Evolutionary conservation across 2,329 filamentous ascomycete genomes (phyloP).

Genomic region (Didymella arachidicola): DNA sequence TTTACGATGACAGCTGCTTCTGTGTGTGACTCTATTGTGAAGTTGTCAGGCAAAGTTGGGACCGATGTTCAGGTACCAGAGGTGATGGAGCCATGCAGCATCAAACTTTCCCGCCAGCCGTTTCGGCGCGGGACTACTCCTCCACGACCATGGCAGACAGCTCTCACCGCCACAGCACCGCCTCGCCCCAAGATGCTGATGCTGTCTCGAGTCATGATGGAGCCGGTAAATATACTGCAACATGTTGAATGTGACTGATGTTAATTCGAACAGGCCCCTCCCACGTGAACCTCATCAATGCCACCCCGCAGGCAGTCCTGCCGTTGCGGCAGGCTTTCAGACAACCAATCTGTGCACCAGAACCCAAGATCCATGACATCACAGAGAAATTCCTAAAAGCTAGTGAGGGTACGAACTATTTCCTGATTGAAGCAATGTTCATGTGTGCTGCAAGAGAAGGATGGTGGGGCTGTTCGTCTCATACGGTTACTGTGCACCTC

Average conservation of each 20-base stretch:
- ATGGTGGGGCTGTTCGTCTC: conserved; percentile 28
- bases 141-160: conserved; percentile 47
- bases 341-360: conserved; percentile 29
- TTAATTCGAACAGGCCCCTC: conserved; percentile 23
- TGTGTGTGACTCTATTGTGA: conserved; percentile 18
- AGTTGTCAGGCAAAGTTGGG: neutral
- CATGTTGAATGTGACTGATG: neutral
- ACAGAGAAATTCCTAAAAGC: conserved; percentile 63
- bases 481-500: conserved; percentile 14
- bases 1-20: conserved; percentile 4
- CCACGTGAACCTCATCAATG: conserved; percentile 18
- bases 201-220: conserved; percentile 23
- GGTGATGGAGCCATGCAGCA: conserved; percentile 13
- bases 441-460: conserved; percentile 14
- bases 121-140: conserved; percentile 39
- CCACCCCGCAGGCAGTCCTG: conserved; percentile 31
- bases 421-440: neutral
- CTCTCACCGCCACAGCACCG: conserved; percentile 35
- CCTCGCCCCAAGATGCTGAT: conserved; percentile 25
- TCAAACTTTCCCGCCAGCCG: conserved; percentile 35
- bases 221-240: conserved; percentile 23
- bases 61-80: conserved; percentile 16
- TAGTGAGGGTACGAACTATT: conserved; percentile 56
- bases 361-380: conserved; percentile 59
- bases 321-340: conserved; percentile 42